Base-by-base conservation (phyloP, 169 alveolate genomes). In the Plasmodium adleri region DNA sequence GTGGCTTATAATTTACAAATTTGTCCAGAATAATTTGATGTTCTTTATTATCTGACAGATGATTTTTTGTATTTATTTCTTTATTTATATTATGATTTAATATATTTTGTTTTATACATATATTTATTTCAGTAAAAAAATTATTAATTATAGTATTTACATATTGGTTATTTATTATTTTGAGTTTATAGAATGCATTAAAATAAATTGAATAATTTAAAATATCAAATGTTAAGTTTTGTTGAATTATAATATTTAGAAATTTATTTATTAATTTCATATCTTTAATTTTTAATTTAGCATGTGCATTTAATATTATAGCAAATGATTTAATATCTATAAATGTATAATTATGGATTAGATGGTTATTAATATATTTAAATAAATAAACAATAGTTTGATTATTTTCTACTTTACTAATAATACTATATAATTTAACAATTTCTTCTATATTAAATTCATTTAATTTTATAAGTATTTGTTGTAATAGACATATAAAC, bases 201-300 rank as follows among this genome's bases (percentile, higher is more conserved):
- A 86, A 86, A 45, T 59, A 64, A 52, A 86, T 72, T 9, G 92
- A 86, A 47, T 86, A 86, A 32, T 70, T 86, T 32, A 72, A 52
- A 62, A 86, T 60, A 62, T 80, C 90, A 72, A 80, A 67, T 0
- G 76, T 17, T 47, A 80, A 68, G 4, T 72, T 60, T 2, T 80
- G 67, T 68, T 80, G 72, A n/a, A 80, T 10, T 67, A 80, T 71
- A 4, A 71, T 86, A 12, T 60, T 72, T 56, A 86, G n/a, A 64
- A 86, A 86, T 67, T 86, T 86, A 58, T 86, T 72, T 56, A 86
- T 86, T 73, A 86, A 72, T 86, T 86, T 70, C 70, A 86, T 70
- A 54, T 86, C 92, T 39, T 72, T 86, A 49, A 86, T 49, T 86
- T 54, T 86, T 74, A 86, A 86, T 72, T 86, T 86, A 59, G 92